Evolutionary conservation across 2,329 filamentous ascomycete species (phyloP), one percentile per base, ranked within the genome.

Genomic region (Chaetomiaceae sp.): DNA sequence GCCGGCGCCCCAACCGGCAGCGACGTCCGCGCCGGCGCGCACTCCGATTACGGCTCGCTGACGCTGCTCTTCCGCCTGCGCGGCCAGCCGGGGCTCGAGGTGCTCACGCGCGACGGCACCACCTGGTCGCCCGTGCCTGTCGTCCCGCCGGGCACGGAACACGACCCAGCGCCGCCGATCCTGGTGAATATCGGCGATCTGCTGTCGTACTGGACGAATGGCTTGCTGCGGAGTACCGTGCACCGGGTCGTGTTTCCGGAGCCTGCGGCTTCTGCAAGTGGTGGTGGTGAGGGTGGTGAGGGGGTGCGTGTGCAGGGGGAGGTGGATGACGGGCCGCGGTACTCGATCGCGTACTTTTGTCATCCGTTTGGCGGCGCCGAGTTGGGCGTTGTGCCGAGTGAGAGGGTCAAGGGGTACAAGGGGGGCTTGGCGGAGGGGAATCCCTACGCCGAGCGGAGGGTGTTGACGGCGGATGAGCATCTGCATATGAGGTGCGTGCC

Each of bases 161-260:
- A 62, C 24, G 79, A 82, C 56, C 69, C 70, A 8, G 76, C 71
- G 33, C 83, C 79, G n/a, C 90, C 84, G 1, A 88, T 89, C 73
- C 65, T 96, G 73, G 64, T 97, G 81, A 69, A 93, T 72, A 78
- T 89, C 67, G 68, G 84, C 66, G 70, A 83, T 62, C 60, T 85
- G 61, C 68, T 84, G 50, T 84, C 81, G 27, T 93, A 94, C 64
- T 97, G 91, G 91, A 97, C 93, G 1, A 84, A 86, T 54, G 89
- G 90, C 0, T 67, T 96, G 38, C 74, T 97, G 52, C 85, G 88
- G 57, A 89, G 84, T 56, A 96, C 91, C 0, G 80, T 96, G 6
- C 93, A 97, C 62, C 74, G 91, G 10, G 93, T 97, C 24, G 81
- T 91, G 0, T 93, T 95, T 54, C 68, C 73, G 0, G 4, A 14